Evolutionary conservation across 306 rosid genomes (phyloP).

Genomic region (Prunus campanulata): DNA sequence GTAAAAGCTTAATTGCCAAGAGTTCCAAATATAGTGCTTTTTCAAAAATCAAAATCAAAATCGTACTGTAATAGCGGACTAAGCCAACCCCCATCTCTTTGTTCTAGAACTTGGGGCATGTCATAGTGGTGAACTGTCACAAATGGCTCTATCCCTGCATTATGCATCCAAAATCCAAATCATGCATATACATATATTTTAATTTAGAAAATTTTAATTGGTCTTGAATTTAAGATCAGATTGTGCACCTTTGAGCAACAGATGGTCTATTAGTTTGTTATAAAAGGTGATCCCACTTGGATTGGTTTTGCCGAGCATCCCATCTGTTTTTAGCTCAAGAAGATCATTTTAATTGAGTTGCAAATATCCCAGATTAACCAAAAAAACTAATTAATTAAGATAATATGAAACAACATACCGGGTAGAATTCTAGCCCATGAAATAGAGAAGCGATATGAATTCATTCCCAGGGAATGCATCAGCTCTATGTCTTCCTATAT

Average conservation of each 20-base stretch:
- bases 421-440: conserved; percentile 77
- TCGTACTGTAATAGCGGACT: not conserved
- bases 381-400: not conserved
- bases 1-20: not conserved
- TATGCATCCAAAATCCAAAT: not conserved
- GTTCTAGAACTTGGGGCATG: conserved; percentile 15
- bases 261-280: conserved; percentile 53
- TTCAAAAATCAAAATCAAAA: no score
- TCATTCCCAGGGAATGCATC: conserved; percentile 53
- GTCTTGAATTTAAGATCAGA: not conserved
- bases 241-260: conserved; percentile 44
- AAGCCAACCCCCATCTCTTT: conserved; percentile 15
- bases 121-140: conserved; percentile 18
- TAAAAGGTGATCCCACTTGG: conserved; percentile 51
- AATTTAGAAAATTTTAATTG: not conserved
- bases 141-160: conserved; percentile 56
- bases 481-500: conserved; percentile 52
- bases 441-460: conserved; percentile 66
- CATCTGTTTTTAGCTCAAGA: conserved; percentile 35
- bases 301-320: conserved; percentile 52
- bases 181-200: not conserved
- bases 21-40: not conserved
- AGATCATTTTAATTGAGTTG: not conserved
- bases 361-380: not conserved
- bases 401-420: conserved; percentile 18